These are phyloP conservation scores for Talaromyces rugulosus DNA, from an alignment of 2,329 filamentous ascomycete species.

Conservation along the genomic window DNA sequence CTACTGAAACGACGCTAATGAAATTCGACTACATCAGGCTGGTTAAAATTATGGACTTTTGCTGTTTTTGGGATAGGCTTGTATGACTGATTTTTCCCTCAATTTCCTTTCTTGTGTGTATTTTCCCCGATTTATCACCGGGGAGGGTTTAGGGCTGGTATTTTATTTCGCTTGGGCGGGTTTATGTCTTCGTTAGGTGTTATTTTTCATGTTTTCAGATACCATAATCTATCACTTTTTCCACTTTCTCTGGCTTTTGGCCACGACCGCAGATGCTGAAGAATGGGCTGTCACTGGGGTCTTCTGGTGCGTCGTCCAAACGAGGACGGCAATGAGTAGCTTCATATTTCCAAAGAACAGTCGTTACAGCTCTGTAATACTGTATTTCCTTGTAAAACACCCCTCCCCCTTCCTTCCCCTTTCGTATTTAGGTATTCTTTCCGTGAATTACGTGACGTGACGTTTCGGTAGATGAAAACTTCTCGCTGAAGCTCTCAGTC, in stretches of 20 bases:
- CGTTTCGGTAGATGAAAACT: background rate
- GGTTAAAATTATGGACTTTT: conserved; percentile 15
- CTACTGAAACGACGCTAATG: conserved; percentile 20
- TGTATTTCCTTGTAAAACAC: background rate
- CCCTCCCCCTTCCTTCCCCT: background rate
- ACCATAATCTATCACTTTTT: background rate
- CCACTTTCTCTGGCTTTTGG: background rate
- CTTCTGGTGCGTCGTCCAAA: background rate
- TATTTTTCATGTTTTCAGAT: background rate
- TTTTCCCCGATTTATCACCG: background rate
- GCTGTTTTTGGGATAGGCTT: conserved; percentile 16
- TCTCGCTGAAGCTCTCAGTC: background rate
- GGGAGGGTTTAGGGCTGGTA: conserved; percentile 4
- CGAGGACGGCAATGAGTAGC: background rate
- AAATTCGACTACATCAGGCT: conserved; percentile 7
- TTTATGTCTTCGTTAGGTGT: conserved; percentile 4
- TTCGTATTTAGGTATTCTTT: background rate
- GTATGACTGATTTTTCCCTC: conserved; percentile 11
- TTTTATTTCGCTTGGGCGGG: conserved; percentile 4
- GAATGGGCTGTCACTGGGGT: background rate
- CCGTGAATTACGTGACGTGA: background rate
- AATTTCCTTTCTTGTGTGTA: conserved; percentile 6
- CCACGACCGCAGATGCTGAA: background rate
- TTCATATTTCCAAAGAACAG: background rate
- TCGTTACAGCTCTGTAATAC: background rate